Conservation (phyloP, 768 basidiomycete genomes). For the Podaxis carcinomalis region DNA sequence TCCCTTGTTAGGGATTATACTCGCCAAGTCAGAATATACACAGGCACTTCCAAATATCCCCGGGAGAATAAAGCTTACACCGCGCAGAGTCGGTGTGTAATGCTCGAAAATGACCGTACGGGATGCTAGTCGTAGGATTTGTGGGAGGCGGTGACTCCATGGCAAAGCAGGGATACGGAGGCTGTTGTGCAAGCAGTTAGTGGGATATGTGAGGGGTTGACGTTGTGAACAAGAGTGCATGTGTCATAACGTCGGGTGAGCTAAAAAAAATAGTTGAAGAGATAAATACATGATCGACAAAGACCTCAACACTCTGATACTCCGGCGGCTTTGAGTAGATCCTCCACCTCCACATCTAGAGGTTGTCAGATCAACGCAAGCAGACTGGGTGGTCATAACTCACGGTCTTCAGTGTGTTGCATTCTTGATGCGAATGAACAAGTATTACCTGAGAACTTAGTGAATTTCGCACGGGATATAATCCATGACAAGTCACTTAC, state of each 20-base stretch:
- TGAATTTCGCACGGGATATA: background rate
- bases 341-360: slow-evolving; percentile 44
- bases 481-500: slow-evolving; percentile 22
- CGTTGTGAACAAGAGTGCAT: background rate
- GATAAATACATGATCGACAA: background rate
- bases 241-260: background rate
- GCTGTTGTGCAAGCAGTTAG: background rate
- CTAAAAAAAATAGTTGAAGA: background rate
- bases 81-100: background rate
- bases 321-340: slow-evolving; percentile 43
- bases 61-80: slow-evolving; percentile 10
- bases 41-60: slow-evolving; percentile 21
- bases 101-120: background rate
- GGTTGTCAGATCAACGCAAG: background rate
- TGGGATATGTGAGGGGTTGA: background rate
- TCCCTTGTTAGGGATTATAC: background rate
- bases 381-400: slow-evolving; percentile 24
- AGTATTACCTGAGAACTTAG: slow-evolving; percentile 26
- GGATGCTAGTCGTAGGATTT: background rate
- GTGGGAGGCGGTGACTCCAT: background rate
- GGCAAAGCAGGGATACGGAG: background rate
- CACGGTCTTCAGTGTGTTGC: slow-evolving; percentile 61
- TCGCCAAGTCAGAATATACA: slow-evolving; percentile 21
- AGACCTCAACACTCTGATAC: slow-evolving; percentile 16
- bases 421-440: slow-evolving; percentile 55